Evolutionary conservation across 306 rosid genomes (phyloP).

Genomic region (Rubus idaeus): DNA sequence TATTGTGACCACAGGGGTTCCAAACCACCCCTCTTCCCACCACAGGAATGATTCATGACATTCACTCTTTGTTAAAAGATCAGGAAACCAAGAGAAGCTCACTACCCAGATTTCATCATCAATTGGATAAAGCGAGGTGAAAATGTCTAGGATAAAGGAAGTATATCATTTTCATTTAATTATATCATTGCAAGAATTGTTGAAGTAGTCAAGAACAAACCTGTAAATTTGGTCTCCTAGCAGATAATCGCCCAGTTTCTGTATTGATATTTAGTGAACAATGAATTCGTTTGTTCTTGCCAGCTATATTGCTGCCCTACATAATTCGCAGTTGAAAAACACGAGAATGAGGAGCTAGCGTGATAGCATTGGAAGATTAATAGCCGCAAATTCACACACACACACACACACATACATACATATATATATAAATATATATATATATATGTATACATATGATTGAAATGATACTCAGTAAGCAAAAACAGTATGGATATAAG

Average conservation of each 20-base stretch:
- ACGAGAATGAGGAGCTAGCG: conserved; percentile 5
- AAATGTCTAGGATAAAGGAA: background rate
- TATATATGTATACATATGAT: no score
- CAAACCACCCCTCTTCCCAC: background rate
- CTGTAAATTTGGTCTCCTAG: conserved; percentile 97
- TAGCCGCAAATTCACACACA: background rate
- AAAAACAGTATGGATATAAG: background rate
- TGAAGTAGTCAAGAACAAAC: conserved; percentile 33
- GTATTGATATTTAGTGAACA: conserved; percentile 91
- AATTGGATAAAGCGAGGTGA: background rate
- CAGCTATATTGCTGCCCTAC: conserved; percentile 80
- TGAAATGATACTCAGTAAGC: background rate
- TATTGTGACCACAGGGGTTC: background rate
- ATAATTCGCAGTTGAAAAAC: background rate
- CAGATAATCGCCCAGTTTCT: conserved; percentile 92
- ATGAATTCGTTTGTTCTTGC: conserved; percentile 80
- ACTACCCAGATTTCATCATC: conserved; percentile 9
- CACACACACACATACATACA: no score
- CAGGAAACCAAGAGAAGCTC: conserved; percentile 7
- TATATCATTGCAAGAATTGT: background rate
- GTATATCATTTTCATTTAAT: background rate
- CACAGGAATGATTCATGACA: background rate
- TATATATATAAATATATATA: no score
- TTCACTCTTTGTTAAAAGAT: background rate
- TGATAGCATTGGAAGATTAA: background rate